Evolutionary conservation across 768 basidiomycete species (phyloP).

Genomic region (Mycena polygramma): DNA sequence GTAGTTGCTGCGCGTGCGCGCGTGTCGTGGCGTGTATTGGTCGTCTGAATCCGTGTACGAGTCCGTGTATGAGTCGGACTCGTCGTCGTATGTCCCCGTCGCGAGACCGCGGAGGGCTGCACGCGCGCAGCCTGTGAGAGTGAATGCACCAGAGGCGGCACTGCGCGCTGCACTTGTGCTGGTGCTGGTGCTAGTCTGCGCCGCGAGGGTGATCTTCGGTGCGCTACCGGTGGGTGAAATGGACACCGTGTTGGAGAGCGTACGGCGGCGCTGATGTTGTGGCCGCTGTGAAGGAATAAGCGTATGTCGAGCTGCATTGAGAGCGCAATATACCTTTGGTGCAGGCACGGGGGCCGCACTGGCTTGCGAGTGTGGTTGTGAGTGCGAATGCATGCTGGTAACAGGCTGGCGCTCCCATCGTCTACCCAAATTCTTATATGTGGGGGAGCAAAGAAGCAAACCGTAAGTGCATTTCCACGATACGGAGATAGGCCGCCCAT

Average conservation of each 20-base stretch:
- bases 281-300: constrained; percentile 5
- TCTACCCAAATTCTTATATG: neutral
- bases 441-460: neutral
- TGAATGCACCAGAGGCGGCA: constrained; percentile 33
- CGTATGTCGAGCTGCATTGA: neutral
- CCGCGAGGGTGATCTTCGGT: constrained; percentile 25
- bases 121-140: constrained; percentile 35
- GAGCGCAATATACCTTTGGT: neutral
- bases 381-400: constrained; percentile 6
- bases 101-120: constrained; percentile 19
- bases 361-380: constrained; percentile 1
- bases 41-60: neutral
- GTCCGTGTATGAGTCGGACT: neutral
- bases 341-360: neutral
- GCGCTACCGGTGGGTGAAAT: neutral
- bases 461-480: neutral
- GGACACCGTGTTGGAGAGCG: constrained; percentile 23
- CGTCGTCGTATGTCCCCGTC: constrained; percentile 7
- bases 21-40: neutral
- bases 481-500: neutral
- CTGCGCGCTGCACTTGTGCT: constrained; percentile 18
- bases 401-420: neutral
- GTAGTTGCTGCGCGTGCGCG: constrained; percentile 6
- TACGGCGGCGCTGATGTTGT: constrained; percentile 23
- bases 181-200: constrained; percentile 9